Evolutionary conservation across 331 rosid genomes (phyloP).

Genomic region (Quercus tomentella): DNA sequence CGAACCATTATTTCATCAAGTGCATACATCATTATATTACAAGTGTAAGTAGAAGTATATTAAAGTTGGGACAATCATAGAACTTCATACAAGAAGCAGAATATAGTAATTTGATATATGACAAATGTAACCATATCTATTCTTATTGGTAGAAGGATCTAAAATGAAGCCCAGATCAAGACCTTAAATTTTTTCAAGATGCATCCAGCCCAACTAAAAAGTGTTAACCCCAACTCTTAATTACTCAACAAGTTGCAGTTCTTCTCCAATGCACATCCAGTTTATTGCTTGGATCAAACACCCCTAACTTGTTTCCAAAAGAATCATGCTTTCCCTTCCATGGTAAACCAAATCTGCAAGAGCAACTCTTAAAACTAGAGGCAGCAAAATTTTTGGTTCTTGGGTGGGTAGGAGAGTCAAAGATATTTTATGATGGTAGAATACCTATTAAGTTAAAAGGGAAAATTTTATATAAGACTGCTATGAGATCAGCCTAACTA

Average conservation of each 20-base stretch:
- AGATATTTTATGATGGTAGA: too few relatives aligned
- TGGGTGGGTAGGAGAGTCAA: background rate
- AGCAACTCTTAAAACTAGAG: background rate
- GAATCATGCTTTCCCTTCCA: background rate
- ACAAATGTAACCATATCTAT: background rate
- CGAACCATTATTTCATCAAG: background rate
- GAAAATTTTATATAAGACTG: too few relatives aligned
- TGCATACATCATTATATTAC: background rate
- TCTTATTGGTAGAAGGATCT: background rate
- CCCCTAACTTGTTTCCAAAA: background rate
- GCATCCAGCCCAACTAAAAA: background rate
- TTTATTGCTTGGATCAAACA: background rate
- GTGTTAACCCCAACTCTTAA: background rate
- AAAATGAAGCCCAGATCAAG: background rate
- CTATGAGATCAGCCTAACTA: too few relatives aligned
- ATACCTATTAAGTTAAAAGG: too few relatives aligned
- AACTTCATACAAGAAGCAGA: background rate
- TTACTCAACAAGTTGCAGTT: background rate
- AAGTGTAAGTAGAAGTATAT: background rate
- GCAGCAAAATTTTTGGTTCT: background rate
- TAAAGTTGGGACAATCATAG: background rate
- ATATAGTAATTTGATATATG: background rate
- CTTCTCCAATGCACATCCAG: background rate
- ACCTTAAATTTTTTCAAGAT: background rate
- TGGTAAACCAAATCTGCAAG: background rate